Evolutionary conservation across 805 yeast genomes (phyloP).

Genomic region (Zygosaccharomyces siamensis): DNA sequence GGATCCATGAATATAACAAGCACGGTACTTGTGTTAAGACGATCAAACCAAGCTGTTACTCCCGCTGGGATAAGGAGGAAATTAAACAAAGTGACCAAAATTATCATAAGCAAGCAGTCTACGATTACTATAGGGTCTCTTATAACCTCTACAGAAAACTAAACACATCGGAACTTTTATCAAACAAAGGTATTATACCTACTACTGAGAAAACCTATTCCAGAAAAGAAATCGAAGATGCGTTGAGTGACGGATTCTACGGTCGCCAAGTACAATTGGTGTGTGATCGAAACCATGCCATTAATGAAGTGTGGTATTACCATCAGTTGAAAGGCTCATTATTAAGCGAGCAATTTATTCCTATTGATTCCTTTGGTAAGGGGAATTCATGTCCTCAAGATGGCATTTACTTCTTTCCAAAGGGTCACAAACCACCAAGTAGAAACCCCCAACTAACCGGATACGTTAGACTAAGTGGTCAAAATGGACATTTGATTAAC

Average conservation of each 20-base stretch:
- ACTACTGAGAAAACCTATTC: constrained; percentile 52
- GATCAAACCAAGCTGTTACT: constrained; percentile 66
- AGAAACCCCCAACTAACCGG: constrained; percentile 28
- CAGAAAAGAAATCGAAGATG: constrained; percentile 48
- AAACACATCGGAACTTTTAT: constrained; percentile 65
- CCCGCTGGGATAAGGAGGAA: constrained; percentile 27
- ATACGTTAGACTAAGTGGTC: constrained; percentile 32
- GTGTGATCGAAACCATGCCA: constrained; percentile 49
- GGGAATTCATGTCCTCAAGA: constrained; percentile 58
- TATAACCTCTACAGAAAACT: constrained; percentile 52
- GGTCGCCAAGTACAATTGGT: constrained; percentile 56
- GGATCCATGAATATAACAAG: constrained; percentile 92
- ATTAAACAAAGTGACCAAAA: constrained; percentile 5
- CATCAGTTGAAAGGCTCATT: constrained; percentile 71
- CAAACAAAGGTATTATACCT: constrained; percentile 69
- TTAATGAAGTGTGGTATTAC: constrained; percentile 65
- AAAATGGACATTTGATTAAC: constrained; percentile 58
- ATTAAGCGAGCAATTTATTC: constrained; percentile 56
- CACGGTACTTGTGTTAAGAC: constrained; percentile 92
- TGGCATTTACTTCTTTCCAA: constrained; percentile 73
- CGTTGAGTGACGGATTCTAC: constrained; percentile 44
- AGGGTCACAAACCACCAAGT: constrained; percentile 38
- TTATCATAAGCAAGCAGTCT: constrained; percentile 41
- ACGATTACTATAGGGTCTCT: constrained; percentile 63
- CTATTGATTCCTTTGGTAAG: constrained; percentile 50